Evolutionary conservation across 176 grass and related monocot species (phyloP).

Genomic region (Lolium rigidum): DNA sequence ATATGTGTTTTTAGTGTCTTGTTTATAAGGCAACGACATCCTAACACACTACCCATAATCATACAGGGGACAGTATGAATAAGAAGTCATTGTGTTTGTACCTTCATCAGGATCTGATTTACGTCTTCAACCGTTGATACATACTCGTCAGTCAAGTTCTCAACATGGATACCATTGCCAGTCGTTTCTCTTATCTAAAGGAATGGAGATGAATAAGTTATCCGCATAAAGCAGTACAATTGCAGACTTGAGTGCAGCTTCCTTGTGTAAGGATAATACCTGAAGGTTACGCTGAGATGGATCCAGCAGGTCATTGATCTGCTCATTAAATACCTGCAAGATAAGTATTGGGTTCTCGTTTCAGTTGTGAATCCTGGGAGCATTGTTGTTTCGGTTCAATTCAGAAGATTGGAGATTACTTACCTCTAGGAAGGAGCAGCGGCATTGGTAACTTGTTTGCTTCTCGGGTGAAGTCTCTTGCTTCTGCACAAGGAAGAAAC

Average conservation of each 20-base stretch:
- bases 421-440: slow-evolving; percentile 95
- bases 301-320: slow-evolving; percentile 91
- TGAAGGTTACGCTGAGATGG: slow-evolving; percentile 93
- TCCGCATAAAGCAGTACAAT: slow-evolving; percentile 6
- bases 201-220: slow-evolving; percentile 23
- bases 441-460: slow-evolving; percentile 79
- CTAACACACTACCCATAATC: slow-evolving; percentile 10
- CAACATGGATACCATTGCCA: slow-evolving; percentile 74
- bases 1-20: not conserved
- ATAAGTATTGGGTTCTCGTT: not conserved
- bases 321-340: slow-evolving; percentile 82
- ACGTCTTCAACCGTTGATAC: slow-evolving; percentile 78
- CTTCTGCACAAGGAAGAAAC: slow-evolving; percentile 47
- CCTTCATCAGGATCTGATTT: slow-evolving; percentile 94
- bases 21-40: slow-evolving; percentile 9
- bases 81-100: slow-evolving; percentile 32
- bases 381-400: not conserved
- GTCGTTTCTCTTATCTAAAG: slow-evolving; percentile 79
- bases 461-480: slow-evolving; percentile 67
- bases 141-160: slow-evolving; percentile 93
- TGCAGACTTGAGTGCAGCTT: not conserved
- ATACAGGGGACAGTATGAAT: not conserved
- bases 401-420: not conserved
- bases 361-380: slow-evolving; percentile 26
- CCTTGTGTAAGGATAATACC: slow-evolving; percentile 51